Conservation (phyloP, 352 stramenopile species). For the Blastocystis hominis region DNA sequence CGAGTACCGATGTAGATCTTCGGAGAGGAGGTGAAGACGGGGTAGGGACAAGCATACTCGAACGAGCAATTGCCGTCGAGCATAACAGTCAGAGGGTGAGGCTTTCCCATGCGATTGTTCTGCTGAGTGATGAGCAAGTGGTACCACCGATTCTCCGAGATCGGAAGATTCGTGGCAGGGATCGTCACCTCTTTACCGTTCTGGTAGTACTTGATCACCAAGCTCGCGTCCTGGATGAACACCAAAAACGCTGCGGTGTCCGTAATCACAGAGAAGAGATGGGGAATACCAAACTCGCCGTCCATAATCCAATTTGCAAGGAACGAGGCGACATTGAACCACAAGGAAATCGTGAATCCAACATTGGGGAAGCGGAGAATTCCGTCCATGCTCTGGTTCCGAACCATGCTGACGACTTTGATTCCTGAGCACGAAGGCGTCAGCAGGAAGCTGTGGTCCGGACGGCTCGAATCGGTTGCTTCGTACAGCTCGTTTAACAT, state of each 20-base stretch:
- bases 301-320: conserved; percentile 50
- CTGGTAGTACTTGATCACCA: conserved; percentile 41
- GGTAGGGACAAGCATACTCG: neutral
- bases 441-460: conserved; percentile 43
- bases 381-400: neutral
- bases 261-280: conserved; percentile 12
- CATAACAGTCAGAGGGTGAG: neutral
- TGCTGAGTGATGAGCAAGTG: neutral
- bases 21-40: neutral
- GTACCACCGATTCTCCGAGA: conserved; percentile 41
- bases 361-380: conserved; percentile 7
- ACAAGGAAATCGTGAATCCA: conserved; percentile 36
- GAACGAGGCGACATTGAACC: conserved; percentile 36
- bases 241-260: neutral
- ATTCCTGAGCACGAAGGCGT: neutral
- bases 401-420: neutral
- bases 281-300: conserved; percentile 15
- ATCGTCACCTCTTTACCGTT: conserved; percentile 35
- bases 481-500: conserved; percentile 49
- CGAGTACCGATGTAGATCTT: conserved; percentile 18
- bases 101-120: neutral
- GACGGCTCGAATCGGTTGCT: neutral
- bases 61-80: conserved; percentile 16
- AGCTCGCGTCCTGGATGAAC: neutral
- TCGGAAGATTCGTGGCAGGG: conserved; percentile 18